Conservation (phyloP, 768 basidiomycete genomes). For the Lentinula boryana region DNA sequence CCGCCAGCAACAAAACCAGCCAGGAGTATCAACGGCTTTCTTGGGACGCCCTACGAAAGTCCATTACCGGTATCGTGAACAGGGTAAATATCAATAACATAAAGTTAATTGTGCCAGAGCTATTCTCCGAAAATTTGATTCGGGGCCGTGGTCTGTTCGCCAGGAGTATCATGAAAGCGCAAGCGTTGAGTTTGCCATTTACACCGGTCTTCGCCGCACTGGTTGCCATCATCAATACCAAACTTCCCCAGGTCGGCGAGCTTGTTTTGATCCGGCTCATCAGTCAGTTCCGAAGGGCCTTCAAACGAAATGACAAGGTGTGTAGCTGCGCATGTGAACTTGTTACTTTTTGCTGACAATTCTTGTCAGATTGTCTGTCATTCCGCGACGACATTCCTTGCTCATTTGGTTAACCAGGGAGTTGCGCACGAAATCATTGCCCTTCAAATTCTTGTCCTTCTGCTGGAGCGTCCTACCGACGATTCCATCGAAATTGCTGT, state of each 20-base stretch:
- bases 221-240: conserved; percentile 93
- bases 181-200: conserved; percentile 93
- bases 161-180: conserved; percentile 96
- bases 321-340: conserved; percentile 15
- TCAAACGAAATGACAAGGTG: conserved; percentile 97
- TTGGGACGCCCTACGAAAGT: conserved; percentile 97
- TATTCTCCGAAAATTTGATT: conserved; percentile 92
- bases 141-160: conserved; percentile 90
- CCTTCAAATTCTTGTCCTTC: conserved; percentile 91
- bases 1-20: conserved; percentile 74
- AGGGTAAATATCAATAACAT: conserved; percentile 97
- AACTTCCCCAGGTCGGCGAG: conserved; percentile 95
- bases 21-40: conserved; percentile 90
- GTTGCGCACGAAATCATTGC: conserved; percentile 94
- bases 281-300: conserved; percentile 91
- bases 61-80: conserved; percentile 99
- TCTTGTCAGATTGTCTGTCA: conserved; percentile 78
- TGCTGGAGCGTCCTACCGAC: conserved; percentile 92
- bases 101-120: conserved; percentile 85
- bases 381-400: conserved; percentile 87
- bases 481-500: conserved; percentile 99
- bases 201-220: conserved; percentile 96
- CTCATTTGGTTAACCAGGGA: conserved; percentile 88
- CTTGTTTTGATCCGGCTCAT: conserved; percentile 82
- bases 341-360: not conserved